Conservation (phyloP, 2,329 filamentous ascomycete genomes). For the Pyricularia pennisetigena region DNA sequence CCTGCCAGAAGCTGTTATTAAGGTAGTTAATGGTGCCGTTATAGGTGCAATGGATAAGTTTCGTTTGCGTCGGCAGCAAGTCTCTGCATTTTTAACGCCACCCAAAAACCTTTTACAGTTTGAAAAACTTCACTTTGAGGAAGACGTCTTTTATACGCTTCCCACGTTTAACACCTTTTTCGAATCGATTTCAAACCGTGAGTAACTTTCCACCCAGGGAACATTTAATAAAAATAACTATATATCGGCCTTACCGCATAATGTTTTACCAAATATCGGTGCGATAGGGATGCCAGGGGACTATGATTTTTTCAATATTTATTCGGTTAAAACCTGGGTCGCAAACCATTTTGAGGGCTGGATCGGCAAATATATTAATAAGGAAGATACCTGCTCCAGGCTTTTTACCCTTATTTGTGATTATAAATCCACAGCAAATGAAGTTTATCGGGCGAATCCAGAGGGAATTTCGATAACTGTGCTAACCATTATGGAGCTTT, state of each 20-base stretch:
- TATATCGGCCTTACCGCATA: background rate
- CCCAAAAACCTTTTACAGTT: background rate
- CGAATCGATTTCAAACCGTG: background rate
- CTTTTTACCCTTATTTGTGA: conserved; percentile 19
- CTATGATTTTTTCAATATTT: conserved; percentile 15
- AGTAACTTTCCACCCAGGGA: background rate
- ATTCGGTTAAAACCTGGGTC: conserved; percentile 40
- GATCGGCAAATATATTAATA: conserved; percentile 19
- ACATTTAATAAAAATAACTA: background rate
- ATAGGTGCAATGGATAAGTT: background rate
- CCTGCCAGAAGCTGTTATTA: background rate
- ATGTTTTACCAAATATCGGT: background rate
- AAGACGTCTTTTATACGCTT: background rate
- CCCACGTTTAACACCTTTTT: background rate
- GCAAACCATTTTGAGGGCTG: conserved; percentile 25
- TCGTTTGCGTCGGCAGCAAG: background rate
- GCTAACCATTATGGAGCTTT: conserved; percentile 46
- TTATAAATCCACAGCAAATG: conserved; percentile 21
- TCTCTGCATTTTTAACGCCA: background rate
- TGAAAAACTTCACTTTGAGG: background rate
- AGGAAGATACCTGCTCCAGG: conserved; percentile 14
- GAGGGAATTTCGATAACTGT: conserved; percentile 43
- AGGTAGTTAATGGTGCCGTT: background rate
- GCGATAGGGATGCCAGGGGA: background rate
- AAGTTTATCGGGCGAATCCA: conserved; percentile 28